Evolutionary conservation across 257 asterid species (phyloP).

Genomic region (Fraxinus americana): DNA sequence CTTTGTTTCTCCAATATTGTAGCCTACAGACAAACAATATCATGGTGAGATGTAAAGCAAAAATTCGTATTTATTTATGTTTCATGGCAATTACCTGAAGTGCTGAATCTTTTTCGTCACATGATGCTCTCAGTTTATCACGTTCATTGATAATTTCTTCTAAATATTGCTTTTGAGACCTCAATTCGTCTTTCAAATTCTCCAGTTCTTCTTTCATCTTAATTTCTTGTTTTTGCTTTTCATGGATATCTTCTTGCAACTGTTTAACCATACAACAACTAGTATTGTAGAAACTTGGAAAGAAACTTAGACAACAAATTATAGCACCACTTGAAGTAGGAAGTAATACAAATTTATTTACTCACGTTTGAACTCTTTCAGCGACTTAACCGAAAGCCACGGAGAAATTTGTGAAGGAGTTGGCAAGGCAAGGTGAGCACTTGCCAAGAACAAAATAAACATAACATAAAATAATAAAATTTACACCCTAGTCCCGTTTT

Average conservation of each 20-base stretch:
- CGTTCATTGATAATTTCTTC: conserved; percentile 63
- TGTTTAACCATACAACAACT: conserved; percentile 35
- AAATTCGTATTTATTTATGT: conserved; percentile 3
- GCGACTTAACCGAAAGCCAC: not conserved
- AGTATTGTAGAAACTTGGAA: conserved; percentile 9
- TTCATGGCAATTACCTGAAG: conserved; percentile 62
- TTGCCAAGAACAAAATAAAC: not conserved
- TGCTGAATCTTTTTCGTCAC: conserved; percentile 71
- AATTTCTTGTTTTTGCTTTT: conserved; percentile 64
- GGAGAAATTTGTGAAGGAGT: not conserved
- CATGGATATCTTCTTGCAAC: conserved; percentile 79
- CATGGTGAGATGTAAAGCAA: conserved; percentile 29
- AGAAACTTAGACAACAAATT: conserved; percentile 11
- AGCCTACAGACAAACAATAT: conserved; percentile 47
- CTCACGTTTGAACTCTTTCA: not conserved
- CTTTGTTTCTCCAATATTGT: conserved; percentile 68
- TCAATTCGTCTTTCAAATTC: conserved; percentile 51
- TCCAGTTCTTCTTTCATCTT: conserved; percentile 69
- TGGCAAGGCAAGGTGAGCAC: not conserved
- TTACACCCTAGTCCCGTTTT: not conserved
- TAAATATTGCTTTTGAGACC: conserved; percentile 71
- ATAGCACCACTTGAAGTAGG: not conserved
- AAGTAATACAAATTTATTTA: not conserved
- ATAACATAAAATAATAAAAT: not conserved
- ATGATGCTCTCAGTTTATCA: conserved; percentile 63